Conservation (phyloP, 108 stramenopile species). For the Fragilariopsis cylindrus region DNA sequence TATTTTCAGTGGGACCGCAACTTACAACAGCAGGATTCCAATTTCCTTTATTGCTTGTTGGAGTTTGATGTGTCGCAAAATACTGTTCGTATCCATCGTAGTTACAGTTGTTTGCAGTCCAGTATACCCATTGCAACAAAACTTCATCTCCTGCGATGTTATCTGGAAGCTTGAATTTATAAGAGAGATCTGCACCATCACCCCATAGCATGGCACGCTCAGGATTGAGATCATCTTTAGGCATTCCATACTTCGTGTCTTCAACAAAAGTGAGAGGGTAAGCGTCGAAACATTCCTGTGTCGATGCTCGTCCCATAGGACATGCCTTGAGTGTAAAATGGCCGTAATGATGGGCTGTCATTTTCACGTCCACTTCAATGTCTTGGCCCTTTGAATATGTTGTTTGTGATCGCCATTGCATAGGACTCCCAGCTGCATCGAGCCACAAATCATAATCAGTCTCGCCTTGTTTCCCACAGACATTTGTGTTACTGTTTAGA, state of each 20-base stretch:
- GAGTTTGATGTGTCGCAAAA: too few relatives aligned
- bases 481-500: too few relatives aligned
- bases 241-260: slow-evolving; percentile 50
- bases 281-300: slow-evolving; percentile 56
- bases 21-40: too few relatives aligned
- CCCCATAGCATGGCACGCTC: slow-evolving; percentile 34
- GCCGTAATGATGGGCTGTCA: slow-evolving; percentile 49
- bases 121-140: slow-evolving; percentile 70
- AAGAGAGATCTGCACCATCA: background rate
- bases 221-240: background rate
- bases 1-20: too few relatives aligned
- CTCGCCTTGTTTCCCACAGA: too few relatives aligned
- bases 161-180: slow-evolving; percentile 41
- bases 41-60: too few relatives aligned
- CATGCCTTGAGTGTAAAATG: slow-evolving; percentile 59
- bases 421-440: too few relatives aligned
- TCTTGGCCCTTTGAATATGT: too few relatives aligned
- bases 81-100: too few relatives aligned
- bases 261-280: slow-evolving; percentile 52
- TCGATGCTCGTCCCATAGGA: slow-evolving; percentile 45
- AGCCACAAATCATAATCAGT: too few relatives aligned
- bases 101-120: slow-evolving; percentile 56
- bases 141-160: slow-evolving; percentile 55
- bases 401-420: too few relatives aligned
- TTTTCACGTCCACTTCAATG: too few relatives aligned